Evolutionary conservation across 1,284 basidiomycete species (phyloP).

Genomic region (Ustilago loliicola): DNA sequence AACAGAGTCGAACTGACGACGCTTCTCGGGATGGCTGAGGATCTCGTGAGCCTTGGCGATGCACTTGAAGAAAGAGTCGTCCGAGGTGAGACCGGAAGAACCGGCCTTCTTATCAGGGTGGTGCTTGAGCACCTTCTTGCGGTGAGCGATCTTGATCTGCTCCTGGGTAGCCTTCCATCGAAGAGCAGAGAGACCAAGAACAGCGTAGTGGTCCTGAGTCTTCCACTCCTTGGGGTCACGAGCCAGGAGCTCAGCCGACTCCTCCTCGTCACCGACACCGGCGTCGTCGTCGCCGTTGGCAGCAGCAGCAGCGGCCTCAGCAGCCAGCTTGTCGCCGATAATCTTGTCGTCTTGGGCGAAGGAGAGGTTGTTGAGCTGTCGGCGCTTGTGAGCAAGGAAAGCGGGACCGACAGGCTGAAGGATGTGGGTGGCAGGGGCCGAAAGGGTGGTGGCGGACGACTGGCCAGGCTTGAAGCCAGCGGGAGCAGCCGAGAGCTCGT

Average conservation of each 20-base stretch:
- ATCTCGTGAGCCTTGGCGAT: slow-evolving; percentile 97
- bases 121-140: slow-evolving; percentile 98
- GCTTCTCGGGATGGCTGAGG: slow-evolving; percentile 85
- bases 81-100: slow-evolving; percentile 80
- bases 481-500: slow-evolving; percentile 62
- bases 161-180: slow-evolving; percentile 88
- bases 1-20: slow-evolving; percentile 96
- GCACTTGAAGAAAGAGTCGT: slow-evolving; percentile 99
- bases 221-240: slow-evolving; percentile 99
- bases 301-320: slow-evolving; percentile 74
- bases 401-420: slow-evolving; percentile 65
- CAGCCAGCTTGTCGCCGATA: slow-evolving; percentile 51
- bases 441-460: slow-evolving; percentile 54
- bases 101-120: slow-evolving; percentile 98
- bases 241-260: slow-evolving; percentile 79
- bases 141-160: slow-evolving; percentile 98
- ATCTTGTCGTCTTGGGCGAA: slow-evolving; percentile 67
- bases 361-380: slow-evolving; percentile 59
- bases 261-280: slow-evolving; percentile 91
- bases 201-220: slow-evolving; percentile 99
- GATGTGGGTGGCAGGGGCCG: slow-evolving; percentile 46
- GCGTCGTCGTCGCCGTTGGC: slow-evolving; percentile 82
- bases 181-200: slow-evolving; percentile 91
- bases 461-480: slow-evolving; percentile 64
- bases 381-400: slow-evolving; percentile 66